Evolutionary conservation across 2,329 filamentous ascomycete genomes (phyloP).

Genomic region (Alternaria consortialis): DNA sequence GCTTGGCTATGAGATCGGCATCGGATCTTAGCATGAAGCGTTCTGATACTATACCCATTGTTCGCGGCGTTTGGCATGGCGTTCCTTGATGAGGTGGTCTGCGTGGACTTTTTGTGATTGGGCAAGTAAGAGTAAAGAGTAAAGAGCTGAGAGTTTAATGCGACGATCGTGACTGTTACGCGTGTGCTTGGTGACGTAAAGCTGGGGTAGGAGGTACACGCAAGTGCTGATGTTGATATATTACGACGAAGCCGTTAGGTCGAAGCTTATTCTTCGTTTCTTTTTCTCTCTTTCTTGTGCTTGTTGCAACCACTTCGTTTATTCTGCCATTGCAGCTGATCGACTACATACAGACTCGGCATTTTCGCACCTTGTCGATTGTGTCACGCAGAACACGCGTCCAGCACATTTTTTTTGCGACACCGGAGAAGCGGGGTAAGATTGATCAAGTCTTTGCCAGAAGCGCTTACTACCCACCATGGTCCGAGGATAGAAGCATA

Average conservation of each 20-base stretch:
- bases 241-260: neutral
- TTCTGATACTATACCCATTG: conserved; percentile 35
- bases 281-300: neutral
- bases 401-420: neutral
- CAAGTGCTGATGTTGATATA: neutral
- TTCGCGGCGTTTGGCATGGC: conserved; percentile 23
- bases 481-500: neutral
- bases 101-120: conserved; percentile 3
- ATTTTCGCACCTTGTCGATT: neutral
- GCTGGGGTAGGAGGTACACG: neutral
- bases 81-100: conserved; percentile 1
- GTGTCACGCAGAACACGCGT: conserved; percentile 4
- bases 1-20: conserved; percentile 89
- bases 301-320: conserved; percentile 1
- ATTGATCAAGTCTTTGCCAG: conserved; percentile 1
- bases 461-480: neutral
- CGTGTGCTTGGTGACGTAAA: neutral
- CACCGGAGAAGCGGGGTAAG: conserved; percentile 1
- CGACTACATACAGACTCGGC: neutral
- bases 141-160: neutral
- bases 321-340: conserved; percentile 5
- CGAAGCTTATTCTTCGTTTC: neutral
- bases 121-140: neutral
- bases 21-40: conserved; percentile 42
- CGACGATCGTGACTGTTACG: neutral